Evolutionary conservation across 768 basidiomycete genomes (phyloP), one percentile per base, ranked within the genome.

Genomic region (Trametopsis cervina): DNA sequence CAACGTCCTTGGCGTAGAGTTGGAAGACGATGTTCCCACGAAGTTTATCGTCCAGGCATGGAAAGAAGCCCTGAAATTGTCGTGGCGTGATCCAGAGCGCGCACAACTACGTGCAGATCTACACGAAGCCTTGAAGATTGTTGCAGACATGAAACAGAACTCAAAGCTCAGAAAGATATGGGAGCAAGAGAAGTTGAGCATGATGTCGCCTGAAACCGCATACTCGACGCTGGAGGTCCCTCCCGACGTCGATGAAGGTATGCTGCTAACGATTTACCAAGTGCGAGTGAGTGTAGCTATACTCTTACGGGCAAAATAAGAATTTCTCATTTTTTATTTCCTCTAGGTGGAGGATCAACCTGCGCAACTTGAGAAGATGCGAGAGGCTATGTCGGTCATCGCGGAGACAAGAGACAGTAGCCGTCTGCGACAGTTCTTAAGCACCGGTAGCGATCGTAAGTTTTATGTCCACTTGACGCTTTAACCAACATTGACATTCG

Each of bases 361-460:
- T 4, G 68, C 67, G 37, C 84, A 85, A 59, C 57, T 70, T 29
- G 80, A 87, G 5, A 80, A 76, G 56, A 83, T 88, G 81, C 73
- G 73, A 27, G 82, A 85, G 54, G 90, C 89, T 0, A 60, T 93
- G 57, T 53, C 64, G 17, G 77, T 85, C 37, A 86, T 96, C 42
- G 85, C 87, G 0, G 84, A 90, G 57, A 71, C 76, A 4, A 71
- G 85, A 42, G 76, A 87, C 44, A 93, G 89, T 58, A 71, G 71
- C n/a, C 78, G 83, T 4, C 61, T 95, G 45, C 74, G 78, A 27
- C 72, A 75, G 44, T 87, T 83, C 60, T 57, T 85, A 1, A 68
- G 76, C 44, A 76, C 81, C 1, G 87, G 88, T 3, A 66, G 65
- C 48, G 87, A 91, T 66, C 84, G 91, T 94, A 67, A 55, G 90